Evolutionary conservation across 257 asterid species (phyloP), one percentile per base, ranked within the genome.

Genomic region (Apocynum venetum): DNA sequence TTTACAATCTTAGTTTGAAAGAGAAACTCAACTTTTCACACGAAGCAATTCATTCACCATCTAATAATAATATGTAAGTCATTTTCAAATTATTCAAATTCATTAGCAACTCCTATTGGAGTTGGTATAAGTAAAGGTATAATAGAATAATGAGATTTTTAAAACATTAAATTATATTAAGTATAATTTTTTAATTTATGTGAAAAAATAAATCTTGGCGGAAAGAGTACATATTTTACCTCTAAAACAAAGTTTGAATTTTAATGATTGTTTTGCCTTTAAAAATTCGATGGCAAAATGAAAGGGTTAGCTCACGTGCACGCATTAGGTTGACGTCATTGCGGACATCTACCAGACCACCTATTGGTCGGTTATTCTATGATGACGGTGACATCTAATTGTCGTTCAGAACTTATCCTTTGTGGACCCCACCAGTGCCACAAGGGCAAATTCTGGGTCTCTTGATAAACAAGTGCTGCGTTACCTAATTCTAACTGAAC

Each of bases 381-480:
- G 77, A 11, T 77, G 80, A 70, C 63, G 64, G 35, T 55, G 57
- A 77, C 40, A 71, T 60, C 1, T 38, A 8, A 6, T 17, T 60
- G 73, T 78, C 53, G 66, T 71, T 49, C 73, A 1, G 8, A 0
- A 19, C 19, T 51, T 7, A 57, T 25, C 55, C 14, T 3, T 43
- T 13, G 71, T 60, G 72, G 77, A 7, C 56, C 69, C 77, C 69
- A 41, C 1, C 10, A 5, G 25, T 5, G 77, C 77, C 77, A n/a
- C 25, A 2, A 31, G 5, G 77, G 69, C 77, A n/a, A 41, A 20
- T 10, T 40, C 44, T 19, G 1, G 14, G 20, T 49, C 75, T 59
- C 65, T 71, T 12, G n/a, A 47, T 46, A 3, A 55, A 15, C 67
- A 0, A 38, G n/a, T 11, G 41, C 65, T 57, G 9, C 46, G n/a